Evolutionary conservation across 108 stramenopile species (phyloP).

Genomic region (Hondaea fermentalgiana): DNA sequence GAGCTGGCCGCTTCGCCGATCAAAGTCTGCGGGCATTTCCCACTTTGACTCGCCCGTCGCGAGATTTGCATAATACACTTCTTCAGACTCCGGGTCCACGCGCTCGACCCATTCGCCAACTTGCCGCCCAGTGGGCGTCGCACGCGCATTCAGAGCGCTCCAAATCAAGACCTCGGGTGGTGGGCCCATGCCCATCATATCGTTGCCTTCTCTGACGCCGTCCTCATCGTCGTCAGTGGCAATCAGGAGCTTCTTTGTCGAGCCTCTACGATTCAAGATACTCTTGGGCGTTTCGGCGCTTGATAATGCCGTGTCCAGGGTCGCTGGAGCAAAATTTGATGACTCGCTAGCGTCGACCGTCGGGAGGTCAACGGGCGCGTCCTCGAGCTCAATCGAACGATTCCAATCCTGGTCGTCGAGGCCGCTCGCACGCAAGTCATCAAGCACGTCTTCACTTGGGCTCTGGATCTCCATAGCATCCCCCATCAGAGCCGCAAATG

Average conservation of each 20-base stretch:
- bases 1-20: neutral
- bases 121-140: neutral
- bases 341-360: neutral
- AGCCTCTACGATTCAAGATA: neutral
- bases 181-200: neutral
- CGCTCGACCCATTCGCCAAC: slow-evolving; percentile 8
- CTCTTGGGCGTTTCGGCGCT: neutral
- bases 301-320: no score
- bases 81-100: neutral
- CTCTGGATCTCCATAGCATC: neutral
- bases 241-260: neutral
- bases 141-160: neutral
- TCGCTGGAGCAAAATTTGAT: neutral
- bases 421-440: neutral
- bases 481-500: neutral
- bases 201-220: neutral
- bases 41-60: neutral
- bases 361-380: neutral
- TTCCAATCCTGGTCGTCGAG: neutral
- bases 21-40: neutral
- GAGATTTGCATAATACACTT: neutral
- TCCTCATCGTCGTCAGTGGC: neutral
- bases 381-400: neutral
- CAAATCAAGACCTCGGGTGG: neutral
- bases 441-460: neutral